Percentiles rank a stretch among this genome's conserved stretches.
Conservation (phyloP, 2,329 filamentous ascomycete species). For the Neopestalotiopsis sp. region DNA sequence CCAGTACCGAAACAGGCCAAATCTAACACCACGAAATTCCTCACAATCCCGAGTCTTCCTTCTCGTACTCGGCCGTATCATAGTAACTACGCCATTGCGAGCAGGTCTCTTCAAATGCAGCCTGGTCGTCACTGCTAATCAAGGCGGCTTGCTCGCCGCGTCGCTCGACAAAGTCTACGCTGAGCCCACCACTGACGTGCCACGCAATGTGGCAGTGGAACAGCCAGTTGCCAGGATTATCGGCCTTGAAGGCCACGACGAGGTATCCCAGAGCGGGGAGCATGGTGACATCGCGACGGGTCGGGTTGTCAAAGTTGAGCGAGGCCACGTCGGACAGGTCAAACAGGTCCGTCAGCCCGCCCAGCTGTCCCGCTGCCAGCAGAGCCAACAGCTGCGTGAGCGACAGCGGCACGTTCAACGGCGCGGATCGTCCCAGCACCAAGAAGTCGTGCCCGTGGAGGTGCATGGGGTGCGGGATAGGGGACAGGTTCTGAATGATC, state of each 20-base stretch:
- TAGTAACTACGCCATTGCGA: slow-evolving; percentile 8
- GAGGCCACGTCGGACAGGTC: slow-evolving; percentile 30
- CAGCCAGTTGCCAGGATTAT: slow-evolving; percentile 54
- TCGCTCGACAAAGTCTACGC: slow-evolving; percentile 23
- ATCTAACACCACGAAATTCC: no score
- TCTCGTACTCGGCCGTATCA: not conserved
- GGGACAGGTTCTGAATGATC: slow-evolving; percentile 37
- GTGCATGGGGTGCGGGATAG: slow-evolving; percentile 27
- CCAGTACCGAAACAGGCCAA: not conserved
- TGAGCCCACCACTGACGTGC: slow-evolving; percentile 24
- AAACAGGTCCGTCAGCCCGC: slow-evolving; percentile 2
- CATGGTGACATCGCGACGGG: slow-evolving; percentile 52
- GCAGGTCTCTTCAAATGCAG: slow-evolving; percentile 7
- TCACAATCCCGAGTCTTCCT: slow-evolving; percentile 10
- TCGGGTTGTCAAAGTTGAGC: slow-evolving; percentile 46
- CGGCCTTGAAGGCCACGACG: slow-evolving; percentile 50
- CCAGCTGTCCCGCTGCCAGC: not conserved
- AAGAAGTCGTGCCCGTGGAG: slow-evolving; percentile 27
- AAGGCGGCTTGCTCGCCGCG: slow-evolving; percentile 10
- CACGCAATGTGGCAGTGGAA: slow-evolving; percentile 27
- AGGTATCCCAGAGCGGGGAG: slow-evolving; percentile 50
- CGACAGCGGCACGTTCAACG: slow-evolving; percentile 23
- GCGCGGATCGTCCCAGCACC: slow-evolving; percentile 32
- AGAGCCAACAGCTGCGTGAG: slow-evolving; percentile 23
- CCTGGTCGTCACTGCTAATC: slow-evolving; percentile 3